Percentiles rank a stretch among this genome's conserved stretches.
Conservation (phyloP, 2,329 filamentous ascomycete species). For the Aspergillus sp. region DNA sequence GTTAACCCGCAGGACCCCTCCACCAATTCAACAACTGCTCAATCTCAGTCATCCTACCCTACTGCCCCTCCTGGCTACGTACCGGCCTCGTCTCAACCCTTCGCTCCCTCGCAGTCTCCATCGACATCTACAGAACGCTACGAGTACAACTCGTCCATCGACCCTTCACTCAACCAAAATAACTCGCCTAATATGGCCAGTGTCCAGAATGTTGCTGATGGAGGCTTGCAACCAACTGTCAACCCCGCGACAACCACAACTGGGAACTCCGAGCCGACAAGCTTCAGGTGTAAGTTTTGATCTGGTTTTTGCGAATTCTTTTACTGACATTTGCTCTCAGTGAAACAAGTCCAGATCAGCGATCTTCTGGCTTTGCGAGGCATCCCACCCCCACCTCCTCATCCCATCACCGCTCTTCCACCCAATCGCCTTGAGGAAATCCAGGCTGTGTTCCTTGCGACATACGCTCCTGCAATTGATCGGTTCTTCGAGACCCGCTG, state of each 20-base stretch:
- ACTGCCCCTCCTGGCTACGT: slow-evolving; percentile 41
- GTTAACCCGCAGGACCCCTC: slow-evolving; percentile 42
- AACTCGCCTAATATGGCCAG: slow-evolving; percentile 33
- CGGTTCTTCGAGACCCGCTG: slow-evolving; percentile 79
- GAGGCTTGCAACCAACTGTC: slow-evolving; percentile 26
- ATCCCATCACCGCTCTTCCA: slow-evolving; percentile 49
- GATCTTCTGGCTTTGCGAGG: slow-evolving; percentile 69
- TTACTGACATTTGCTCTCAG: slow-evolving; percentile 49
- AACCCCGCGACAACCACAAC: slow-evolving; percentile 25
- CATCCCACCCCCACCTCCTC: slow-evolving; percentile 57
- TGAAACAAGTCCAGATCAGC: slow-evolving; percentile 69
- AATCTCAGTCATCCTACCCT: slow-evolving; percentile 30
- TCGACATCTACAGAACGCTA: slow-evolving; percentile 51
- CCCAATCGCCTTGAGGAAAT: slow-evolving; percentile 62
- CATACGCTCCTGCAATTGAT: slow-evolving; percentile 73
- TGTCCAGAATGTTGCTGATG: slow-evolving; percentile 34
- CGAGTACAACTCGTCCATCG: slow-evolving; percentile 63
- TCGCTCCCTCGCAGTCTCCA: slow-evolving; percentile 41
- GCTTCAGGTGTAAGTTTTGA: slow-evolving; percentile 50
- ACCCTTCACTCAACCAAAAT: slow-evolving; percentile 63
- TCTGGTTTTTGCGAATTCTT: neutral
- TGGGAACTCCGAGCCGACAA: slow-evolving; percentile 39
- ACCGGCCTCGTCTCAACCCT: slow-evolving; percentile 39
- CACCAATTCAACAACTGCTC: neutral
- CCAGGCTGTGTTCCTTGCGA: slow-evolving; percentile 69